These are phyloP conservation scores for Entamoeba histolytica DNA, from an alignment of 208 protist genomes.

Conservation along the genomic window DNA sequence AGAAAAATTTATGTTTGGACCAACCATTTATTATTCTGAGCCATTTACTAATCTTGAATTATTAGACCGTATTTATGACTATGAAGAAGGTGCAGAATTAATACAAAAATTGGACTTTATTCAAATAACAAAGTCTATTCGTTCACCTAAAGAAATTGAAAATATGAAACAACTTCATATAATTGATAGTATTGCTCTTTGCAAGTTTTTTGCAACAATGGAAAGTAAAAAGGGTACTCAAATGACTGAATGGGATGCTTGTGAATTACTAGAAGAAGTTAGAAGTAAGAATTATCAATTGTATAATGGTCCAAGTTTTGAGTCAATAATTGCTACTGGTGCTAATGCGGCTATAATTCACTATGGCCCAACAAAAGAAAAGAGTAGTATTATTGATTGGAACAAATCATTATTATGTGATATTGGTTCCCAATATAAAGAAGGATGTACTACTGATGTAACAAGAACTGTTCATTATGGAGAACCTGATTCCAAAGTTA, in stretches of 20 bases:
- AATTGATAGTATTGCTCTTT: neutral
- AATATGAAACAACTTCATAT: neutral
- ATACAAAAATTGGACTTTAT: neutral
- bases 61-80: neutral
- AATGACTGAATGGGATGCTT: neutral
- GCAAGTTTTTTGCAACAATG: neutral
- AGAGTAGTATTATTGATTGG: neutral
- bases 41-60: neutral
- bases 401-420: neutral
- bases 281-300: neutral
- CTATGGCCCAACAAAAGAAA: neutral
- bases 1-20: neutral
- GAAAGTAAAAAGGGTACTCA: neutral
- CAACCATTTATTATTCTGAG: neutral
- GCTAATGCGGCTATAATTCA: constrained; percentile 3
- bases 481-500: neutral
- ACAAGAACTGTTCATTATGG: neutral
- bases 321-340: neutral
- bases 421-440: neutral
- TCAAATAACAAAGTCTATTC: neutral
- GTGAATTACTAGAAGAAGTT: neutral
- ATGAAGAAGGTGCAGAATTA: no score
- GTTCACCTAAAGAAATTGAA: neutral
- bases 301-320: neutral
- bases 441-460: constrained; percentile 2